Percentiles rank a stretch among this genome's conserved stretches.
Conservation (phyloP, 2,329 filamentous ascomycete species). For the Sclerotinia trifoliorum region DNA sequence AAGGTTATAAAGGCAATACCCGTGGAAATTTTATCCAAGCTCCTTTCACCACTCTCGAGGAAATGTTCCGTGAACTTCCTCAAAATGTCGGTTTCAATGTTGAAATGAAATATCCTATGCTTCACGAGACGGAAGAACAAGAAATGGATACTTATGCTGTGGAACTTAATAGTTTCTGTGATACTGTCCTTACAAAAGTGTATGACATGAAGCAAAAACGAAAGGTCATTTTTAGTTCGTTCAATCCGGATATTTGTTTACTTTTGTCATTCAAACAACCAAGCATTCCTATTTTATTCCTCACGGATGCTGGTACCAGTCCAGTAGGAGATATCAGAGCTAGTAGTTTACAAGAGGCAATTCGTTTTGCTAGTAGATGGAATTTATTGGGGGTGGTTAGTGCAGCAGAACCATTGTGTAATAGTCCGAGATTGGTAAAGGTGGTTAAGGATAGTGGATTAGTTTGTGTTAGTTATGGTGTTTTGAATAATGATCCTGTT, state of each 20-base stretch:
- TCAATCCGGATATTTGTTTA: conserved; percentile 96
- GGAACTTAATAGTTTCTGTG: conserved; percentile 94
- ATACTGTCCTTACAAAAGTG: conserved; percentile 85
- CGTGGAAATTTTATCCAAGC: conserved; percentile 94
- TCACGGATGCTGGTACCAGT: conserved; percentile 82
- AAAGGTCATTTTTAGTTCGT: conserved; percentile 96
- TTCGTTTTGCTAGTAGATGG: conserved; percentile 92
- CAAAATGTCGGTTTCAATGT: conserved; percentile 92
- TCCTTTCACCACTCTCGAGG: conserved; percentile 91
- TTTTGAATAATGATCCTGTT: conserved; percentile 79
- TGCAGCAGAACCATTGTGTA: conserved; percentile 82
- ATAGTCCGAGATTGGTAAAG: conserved; percentile 81
- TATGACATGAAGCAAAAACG: conserved; percentile 79
- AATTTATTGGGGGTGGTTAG: conserved; percentile 90
- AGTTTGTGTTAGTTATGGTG: conserved; percentile 94
- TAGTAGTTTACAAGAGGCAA: conserved; percentile 88
- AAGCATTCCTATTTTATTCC: conserved; percentile 90
- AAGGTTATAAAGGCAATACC: conserved; percentile 94
- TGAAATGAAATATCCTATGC: conserved; percentile 98
- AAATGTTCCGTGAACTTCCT: conserved; percentile 84
- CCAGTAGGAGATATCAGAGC: conserved; percentile 86
- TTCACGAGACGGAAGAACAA: conserved; percentile 90
- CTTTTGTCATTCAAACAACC: conserved; percentile 96
- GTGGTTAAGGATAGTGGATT: conserved; percentile 93
- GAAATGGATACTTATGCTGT: conserved; percentile 97